Percentiles rank a stretch among this genome's conserved stretches.
Conservation (phyloP, 2,329 filamentous ascomycete species). For the Diaporthe velutina region DNA sequence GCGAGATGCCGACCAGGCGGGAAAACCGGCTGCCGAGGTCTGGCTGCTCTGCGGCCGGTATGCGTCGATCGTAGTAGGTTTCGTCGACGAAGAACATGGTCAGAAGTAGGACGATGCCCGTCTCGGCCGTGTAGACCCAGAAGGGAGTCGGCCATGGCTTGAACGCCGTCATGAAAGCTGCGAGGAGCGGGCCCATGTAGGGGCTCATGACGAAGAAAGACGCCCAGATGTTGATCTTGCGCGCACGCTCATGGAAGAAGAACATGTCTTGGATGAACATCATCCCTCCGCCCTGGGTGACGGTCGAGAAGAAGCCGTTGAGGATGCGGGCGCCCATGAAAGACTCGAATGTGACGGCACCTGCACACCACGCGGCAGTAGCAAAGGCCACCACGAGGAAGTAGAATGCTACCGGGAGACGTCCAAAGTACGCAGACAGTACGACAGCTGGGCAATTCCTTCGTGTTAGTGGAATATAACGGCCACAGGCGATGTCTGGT, state of each 20-base stretch:
- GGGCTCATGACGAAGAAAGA: constrained; percentile 56
- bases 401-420: constrained; percentile 59
- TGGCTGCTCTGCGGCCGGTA: constrained; percentile 52
- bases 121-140: constrained; percentile 60
- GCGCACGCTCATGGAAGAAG: constrained; percentile 69
- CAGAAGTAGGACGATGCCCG: constrained; percentile 52
- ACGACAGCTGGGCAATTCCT: constrained; percentile 48
- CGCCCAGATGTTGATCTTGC: constrained; percentile 64
- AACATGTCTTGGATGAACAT: constrained; percentile 70
- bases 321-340: constrained; percentile 62
- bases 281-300: constrained; percentile 59
- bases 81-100: constrained; percentile 59
- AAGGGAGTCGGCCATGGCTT: constrained; percentile 60
- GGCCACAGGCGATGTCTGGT: neutral
- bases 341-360: constrained; percentile 57
- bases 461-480: constrained; percentile 1
- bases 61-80: constrained; percentile 62
- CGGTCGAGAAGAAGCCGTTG: constrained; percentile 62
- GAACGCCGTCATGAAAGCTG: constrained; percentile 62
- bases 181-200: constrained; percentile 59
- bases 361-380: constrained; percentile 60
- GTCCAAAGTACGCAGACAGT: constrained; percentile 57
- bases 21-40: constrained; percentile 47
- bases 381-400: constrained; percentile 52
- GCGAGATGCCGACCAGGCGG: constrained; percentile 49